Evolutionary conservation across 805 yeast genomes (phyloP).

Genomic region (Maudiozyma saulgeensis): DNA sequence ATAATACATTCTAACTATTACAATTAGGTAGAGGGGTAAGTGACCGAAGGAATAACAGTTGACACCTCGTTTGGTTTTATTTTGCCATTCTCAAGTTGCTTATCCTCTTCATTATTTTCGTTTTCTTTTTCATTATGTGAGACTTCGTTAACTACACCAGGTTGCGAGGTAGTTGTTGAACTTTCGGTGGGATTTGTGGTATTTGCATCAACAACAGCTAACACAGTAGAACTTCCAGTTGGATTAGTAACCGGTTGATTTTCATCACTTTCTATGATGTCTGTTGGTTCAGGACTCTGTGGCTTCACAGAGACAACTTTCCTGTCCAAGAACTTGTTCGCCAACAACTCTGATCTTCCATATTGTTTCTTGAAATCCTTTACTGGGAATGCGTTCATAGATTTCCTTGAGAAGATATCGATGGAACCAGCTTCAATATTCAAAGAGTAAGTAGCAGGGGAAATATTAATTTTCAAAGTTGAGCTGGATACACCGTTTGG

Average conservation of each 20-base stretch:
- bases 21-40: neutral
- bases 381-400: slow-evolving; percentile 35
- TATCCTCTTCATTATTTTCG: neutral
- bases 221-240: neutral
- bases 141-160: neutral
- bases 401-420: slow-evolving; percentile 66
- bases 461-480: slow-evolving; percentile 66
- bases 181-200: neutral
- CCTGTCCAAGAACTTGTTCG: slow-evolving; percentile 39
- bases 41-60: neutral
- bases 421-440: slow-evolving; percentile 70
- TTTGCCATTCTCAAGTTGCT: neutral
- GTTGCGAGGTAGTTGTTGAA: neutral
- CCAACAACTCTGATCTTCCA: slow-evolving; percentile 28
- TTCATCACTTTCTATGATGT: neutral
- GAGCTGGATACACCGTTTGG: slow-evolving; percentile 57
- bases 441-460: slow-evolving; percentile 68
- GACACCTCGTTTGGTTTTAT: neutral
- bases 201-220: neutral
- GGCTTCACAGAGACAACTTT: slow-evolving; percentile 46
- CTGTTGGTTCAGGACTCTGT: neutral
- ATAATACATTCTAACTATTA: neutral
- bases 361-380: slow-evolving; percentile 18
- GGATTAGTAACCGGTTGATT: neutral
- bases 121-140: neutral